These are phyloP conservation scores for Stemphylium vesicarium DNA, from an alignment of 2,329 filamentous ascomycete species.

Conservation along the genomic window DNA sequence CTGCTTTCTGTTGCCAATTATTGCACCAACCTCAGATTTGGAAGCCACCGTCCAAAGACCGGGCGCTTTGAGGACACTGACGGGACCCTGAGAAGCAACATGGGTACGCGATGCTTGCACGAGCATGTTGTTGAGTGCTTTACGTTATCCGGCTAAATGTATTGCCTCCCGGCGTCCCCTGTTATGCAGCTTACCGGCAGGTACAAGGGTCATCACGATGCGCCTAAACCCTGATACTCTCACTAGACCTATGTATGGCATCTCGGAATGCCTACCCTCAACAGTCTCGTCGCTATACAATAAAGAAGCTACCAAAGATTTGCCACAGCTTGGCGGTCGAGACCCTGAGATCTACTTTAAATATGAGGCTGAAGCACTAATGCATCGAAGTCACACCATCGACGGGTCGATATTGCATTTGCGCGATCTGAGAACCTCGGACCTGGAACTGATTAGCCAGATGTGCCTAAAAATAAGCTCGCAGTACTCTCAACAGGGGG, in stretches of 20 bases:
- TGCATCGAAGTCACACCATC: constrained; percentile 20
- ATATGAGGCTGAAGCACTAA: constrained; percentile 33
- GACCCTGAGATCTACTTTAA: constrained; percentile 1
- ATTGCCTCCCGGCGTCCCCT: constrained; percentile 1
- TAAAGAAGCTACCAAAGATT: not conserved
- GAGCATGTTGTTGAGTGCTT: not conserved
- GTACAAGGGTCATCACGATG: constrained; percentile 1
- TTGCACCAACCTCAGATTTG: not conserved
- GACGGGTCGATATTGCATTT: constrained; percentile 29
- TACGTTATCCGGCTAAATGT: constrained; percentile 42
- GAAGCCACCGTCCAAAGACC: not conserved
- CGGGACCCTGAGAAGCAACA: not conserved
- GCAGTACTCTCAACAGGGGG: not conserved
- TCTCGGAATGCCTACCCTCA: not conserved
- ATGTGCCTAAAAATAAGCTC: constrained; percentile 16
- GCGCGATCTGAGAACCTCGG: constrained; percentile 10
- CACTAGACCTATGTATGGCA: not conserved
- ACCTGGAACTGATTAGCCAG: constrained; percentile 11
- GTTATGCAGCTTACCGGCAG: constrained; percentile 21
- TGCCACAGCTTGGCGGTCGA: not conserved
- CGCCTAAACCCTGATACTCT: not conserved
- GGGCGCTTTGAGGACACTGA: not conserved
- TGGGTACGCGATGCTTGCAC: not conserved
- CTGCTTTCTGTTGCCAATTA: not conserved
- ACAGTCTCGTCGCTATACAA: too few species aligned